phyloP scores from a whole-genome alignment of 495 filamentous ascomycete genomes.

The Podospora bellae-mahoneyi region DNA sequence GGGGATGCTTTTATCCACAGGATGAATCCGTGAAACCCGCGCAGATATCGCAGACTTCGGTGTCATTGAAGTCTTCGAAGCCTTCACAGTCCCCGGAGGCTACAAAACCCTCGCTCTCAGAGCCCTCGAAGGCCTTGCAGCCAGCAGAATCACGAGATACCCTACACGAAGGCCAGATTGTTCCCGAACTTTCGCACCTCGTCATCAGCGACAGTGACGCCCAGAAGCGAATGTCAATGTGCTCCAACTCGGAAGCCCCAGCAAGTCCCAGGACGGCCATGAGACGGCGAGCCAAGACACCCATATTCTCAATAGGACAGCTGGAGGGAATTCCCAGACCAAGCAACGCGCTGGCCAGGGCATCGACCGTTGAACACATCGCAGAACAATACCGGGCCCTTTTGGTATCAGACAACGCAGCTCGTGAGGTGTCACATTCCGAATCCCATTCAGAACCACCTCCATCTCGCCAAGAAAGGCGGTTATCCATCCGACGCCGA shows the following conservation, averaged over 20 bases:
- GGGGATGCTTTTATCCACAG: conserved; percentile 28
- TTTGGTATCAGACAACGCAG: conserved; percentile 34
- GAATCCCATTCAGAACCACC: conserved; percentile 27
- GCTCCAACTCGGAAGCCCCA: conserved; percentile 18
- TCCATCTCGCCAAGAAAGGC: conserved; percentile 18
- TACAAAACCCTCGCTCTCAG: too few species aligned
- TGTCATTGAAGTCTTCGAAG: too few species aligned
- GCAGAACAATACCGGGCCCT: conserved; percentile 46
- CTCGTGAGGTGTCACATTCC: conserved; percentile 21
- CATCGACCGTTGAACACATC: conserved; percentile 42
- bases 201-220: conserved; percentile 21
- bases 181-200: conserved; percentile 43
- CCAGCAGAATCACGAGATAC: conserved; percentile 5
- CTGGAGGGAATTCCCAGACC: conserved; percentile 33
- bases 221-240: conserved; percentile 18
- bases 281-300: conserved; percentile 44
- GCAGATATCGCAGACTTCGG: background rate
- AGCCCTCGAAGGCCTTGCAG: background rate
- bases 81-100: too few species aligned
- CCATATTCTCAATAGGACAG: conserved; percentile 42
- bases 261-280: conserved; percentile 18
- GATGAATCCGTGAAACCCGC: background rate
- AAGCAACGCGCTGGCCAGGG: conserved; percentile 28
- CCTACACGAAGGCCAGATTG: conserved; percentile 22
- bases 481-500: conserved; percentile 7